Conservation (phyloP, 2,329 filamentous ascomycete species). For the Claviceps pusilla region DNA sequence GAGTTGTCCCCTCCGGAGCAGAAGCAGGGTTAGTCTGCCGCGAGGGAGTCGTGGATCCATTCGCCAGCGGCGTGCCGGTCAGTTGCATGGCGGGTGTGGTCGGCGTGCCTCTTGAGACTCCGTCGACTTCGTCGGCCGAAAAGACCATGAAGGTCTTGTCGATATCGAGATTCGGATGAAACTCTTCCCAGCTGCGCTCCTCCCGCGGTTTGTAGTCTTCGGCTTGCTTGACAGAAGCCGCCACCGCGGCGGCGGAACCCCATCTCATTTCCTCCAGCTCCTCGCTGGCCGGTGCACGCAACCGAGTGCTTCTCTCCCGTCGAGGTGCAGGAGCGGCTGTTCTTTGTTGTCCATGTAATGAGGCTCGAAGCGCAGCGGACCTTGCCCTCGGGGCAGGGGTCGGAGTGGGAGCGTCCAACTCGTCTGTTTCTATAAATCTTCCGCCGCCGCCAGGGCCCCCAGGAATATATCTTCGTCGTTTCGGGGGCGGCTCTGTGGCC, state of each 20-base stretch:
- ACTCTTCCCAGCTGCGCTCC: constrained; percentile 94
- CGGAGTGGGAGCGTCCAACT: constrained; percentile 39
- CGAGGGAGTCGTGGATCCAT: constrained; percentile 31
- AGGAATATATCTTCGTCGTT: constrained; percentile 66
- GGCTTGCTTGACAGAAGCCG: constrained; percentile 73
- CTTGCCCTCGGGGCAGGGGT: constrained; percentile 24
- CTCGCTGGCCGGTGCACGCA: constrained; percentile 35
- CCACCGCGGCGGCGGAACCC: constrained; percentile 76
- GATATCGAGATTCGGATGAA: constrained; percentile 88
- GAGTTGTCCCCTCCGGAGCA: constrained; percentile 22
- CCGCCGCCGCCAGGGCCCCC: constrained; percentile 78
- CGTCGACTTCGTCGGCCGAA: constrained; percentile 72
- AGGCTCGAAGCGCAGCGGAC: constrained; percentile 30
- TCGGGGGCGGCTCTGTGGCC: constrained; percentile 47
- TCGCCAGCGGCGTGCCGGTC: constrained; percentile 15
- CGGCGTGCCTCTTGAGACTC: constrained; percentile 33
- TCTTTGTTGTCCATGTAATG: constrained; percentile 16
- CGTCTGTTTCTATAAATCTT: constrained; percentile 62
- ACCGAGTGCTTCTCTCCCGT: constrained; percentile 42
- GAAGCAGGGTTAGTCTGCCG: constrained; percentile 29
- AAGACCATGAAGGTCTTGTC: constrained; percentile 67
- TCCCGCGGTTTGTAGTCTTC: constrained; percentile 96
- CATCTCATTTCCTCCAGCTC: constrained; percentile 52
- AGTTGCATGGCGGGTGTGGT: constrained; percentile 20
- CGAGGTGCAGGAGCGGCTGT: constrained; percentile 32